Evolutionary conservation across 148 eudicot genomes (phyloP).

Genomic region (Polygonum aviculare): DNA sequence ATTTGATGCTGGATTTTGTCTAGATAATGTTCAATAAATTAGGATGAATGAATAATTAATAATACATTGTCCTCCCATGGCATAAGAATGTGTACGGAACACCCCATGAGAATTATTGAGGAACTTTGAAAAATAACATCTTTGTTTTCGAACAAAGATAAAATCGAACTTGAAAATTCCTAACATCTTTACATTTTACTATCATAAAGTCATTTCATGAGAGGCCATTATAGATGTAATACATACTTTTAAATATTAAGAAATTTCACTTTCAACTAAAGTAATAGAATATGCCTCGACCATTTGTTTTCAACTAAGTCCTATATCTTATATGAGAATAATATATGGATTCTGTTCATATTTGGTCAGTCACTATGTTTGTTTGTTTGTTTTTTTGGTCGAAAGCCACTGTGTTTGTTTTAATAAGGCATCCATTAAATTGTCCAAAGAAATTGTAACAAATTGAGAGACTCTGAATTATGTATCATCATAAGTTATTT

Average conservation of each 20-base stretch:
- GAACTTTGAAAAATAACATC: neutral
- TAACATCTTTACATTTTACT: no score
- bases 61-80: neutral
- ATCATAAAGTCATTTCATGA: no score
- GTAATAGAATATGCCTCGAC: slow-evolving; percentile 1
- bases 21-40: neutral
- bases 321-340: neutral
- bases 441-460: no score
- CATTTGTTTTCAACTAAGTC: neutral
- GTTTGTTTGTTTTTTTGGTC: no score
- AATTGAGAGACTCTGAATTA: no score
- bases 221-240: neutral
- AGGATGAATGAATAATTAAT: neutral
- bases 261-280: slow-evolving; percentile 1
- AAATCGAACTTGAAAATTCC: no score
- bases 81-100: neutral
- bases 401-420: neutral
- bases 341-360: neutral
- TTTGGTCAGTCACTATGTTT: neutral
- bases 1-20: slow-evolving; percentile 3
- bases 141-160: no score
- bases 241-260: neutral
- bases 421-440: no score
- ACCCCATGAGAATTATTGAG: neutral
- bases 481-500: no score